phyloP scores from a whole-genome alignment of 2,329 filamentous ascomycete genomes.

The Neonectria faginata region DNA sequence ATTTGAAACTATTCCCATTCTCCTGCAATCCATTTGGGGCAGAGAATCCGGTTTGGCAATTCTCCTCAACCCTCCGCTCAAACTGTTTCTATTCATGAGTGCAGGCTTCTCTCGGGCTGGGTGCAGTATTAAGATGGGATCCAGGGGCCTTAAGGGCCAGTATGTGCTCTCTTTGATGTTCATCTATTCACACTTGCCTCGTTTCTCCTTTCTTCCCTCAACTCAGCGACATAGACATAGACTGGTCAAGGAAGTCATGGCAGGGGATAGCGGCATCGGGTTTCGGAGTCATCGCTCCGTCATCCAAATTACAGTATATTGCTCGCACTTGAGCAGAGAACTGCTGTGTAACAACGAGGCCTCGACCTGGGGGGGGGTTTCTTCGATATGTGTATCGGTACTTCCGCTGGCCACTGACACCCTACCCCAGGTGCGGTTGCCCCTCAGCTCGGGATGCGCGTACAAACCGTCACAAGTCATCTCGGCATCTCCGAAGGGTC shows the following conservation, averaged over 20 bases:
- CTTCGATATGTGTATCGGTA: not conserved
- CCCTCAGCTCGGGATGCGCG: not conserved
- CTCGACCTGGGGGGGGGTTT: too few species aligned
- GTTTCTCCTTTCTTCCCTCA: not conserved
- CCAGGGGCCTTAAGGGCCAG: conserved; percentile 9
- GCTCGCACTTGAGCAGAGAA: not conserved
- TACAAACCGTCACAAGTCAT: not conserved
- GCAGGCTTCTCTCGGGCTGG: conserved; percentile 1
- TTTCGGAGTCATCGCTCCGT: not conserved
- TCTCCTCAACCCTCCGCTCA: not conserved
- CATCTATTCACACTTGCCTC: too few species aligned
- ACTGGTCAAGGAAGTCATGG: not conserved
- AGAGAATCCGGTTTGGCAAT: conserved; percentile 9
- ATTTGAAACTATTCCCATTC: conserved; percentile 16
- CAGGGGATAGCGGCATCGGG: not conserved
- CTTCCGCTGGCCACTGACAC: not conserved
- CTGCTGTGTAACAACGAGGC: not conserved
- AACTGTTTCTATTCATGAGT: not conserved
- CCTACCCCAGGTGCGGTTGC: not conserved
- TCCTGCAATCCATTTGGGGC: conserved; percentile 16
- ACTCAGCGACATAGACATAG: not conserved
- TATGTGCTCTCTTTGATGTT: not conserved
- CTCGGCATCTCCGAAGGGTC: not conserved
- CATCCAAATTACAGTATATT: not conserved
- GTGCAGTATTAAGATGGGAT: not conserved